These are phyloP conservation scores for Oryza glumipatula DNA, from an alignment of 176 grass and related monocot genomes.

Conservation along the genomic window DNA sequence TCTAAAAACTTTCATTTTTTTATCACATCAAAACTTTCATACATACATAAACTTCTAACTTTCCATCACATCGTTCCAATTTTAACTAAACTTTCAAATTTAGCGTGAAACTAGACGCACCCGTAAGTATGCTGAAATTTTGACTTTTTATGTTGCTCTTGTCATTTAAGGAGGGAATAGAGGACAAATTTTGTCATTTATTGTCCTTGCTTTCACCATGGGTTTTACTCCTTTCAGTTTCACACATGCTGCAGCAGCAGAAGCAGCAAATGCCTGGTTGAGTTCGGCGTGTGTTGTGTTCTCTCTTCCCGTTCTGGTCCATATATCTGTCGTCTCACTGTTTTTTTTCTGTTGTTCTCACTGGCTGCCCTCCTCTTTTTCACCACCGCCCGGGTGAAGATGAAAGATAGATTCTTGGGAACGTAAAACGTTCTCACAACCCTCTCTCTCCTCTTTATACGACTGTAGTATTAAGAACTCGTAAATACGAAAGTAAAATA, in stretches of 20 bases:
- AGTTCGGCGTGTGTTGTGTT: background rate
- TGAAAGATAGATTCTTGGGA: slow-evolving; percentile 33
- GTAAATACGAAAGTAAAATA: no score
- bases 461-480: no score
- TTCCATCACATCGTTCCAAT: no score
- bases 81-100: no score
- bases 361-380: slow-evolving; percentile 8
- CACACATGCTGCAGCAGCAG: background rate
- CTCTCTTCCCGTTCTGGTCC: background rate
- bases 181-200: background rate
- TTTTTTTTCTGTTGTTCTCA: background rate
- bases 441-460: no score
- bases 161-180: background rate
- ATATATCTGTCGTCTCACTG: background rate
- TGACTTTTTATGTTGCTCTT: background rate
- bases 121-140: no score
- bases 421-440: background rate
- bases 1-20: no score
- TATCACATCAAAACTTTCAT: no score
- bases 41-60: no score
- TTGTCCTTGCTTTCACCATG: background rate
- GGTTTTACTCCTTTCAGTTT: background rate
- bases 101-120: no score
- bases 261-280: background rate
- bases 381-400: background rate